A percentile compares a stretch with the other conserved stretches of the same genome.
Evolutionary conservation across 148 eudicot genomes (phyloP).

Genomic region (Rhododendron williamsianum): DNA sequence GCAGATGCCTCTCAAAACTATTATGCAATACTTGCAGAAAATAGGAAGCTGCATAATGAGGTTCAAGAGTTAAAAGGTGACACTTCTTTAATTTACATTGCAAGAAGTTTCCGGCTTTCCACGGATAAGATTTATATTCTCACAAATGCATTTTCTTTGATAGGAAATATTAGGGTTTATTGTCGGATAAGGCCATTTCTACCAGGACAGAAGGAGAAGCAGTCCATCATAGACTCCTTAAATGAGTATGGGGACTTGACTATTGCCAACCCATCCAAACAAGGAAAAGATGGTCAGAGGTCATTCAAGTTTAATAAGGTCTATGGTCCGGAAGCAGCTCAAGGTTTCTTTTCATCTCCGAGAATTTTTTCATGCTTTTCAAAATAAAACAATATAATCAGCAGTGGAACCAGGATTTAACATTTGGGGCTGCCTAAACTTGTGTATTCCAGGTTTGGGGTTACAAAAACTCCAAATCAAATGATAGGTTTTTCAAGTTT

Average conservation of each 20-base stretch:
- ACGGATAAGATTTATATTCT: neutral
- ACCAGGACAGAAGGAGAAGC: slow-evolving; percentile 47
- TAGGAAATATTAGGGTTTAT: slow-evolving; percentile 91
- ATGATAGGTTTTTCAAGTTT: neutral
- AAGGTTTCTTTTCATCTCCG: slow-evolving; percentile 49
- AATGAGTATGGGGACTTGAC: slow-evolving; percentile 76
- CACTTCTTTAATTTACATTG: neutral
- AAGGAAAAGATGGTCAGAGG: slow-evolving; percentile 60
- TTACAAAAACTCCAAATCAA: neutral
- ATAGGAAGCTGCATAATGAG: slow-evolving; percentile 80
- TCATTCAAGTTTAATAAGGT: slow-evolving; percentile 86
- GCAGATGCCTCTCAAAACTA: slow-evolving; percentile 64
- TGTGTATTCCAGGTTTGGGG: neutral
- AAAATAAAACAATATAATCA: neutral
- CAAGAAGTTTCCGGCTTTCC: neutral
- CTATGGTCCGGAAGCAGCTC: slow-evolving; percentile 68
- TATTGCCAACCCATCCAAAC: slow-evolving; percentile 58
- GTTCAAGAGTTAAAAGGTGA: slow-evolving; percentile 94
- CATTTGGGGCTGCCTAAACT: neutral
- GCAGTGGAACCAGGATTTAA: neutral
- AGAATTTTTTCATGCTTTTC: neutral
- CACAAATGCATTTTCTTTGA: slow-evolving; percentile 24
- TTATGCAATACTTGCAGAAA: slow-evolving; percentile 62
- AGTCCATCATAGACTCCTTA: slow-evolving; percentile 50
- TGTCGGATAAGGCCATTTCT: slow-evolving; percentile 88